phyloP scores from a whole-genome alignment of 495 filamentous ascomycete genomes.

The Alectoria sarmentosa region DNA sequence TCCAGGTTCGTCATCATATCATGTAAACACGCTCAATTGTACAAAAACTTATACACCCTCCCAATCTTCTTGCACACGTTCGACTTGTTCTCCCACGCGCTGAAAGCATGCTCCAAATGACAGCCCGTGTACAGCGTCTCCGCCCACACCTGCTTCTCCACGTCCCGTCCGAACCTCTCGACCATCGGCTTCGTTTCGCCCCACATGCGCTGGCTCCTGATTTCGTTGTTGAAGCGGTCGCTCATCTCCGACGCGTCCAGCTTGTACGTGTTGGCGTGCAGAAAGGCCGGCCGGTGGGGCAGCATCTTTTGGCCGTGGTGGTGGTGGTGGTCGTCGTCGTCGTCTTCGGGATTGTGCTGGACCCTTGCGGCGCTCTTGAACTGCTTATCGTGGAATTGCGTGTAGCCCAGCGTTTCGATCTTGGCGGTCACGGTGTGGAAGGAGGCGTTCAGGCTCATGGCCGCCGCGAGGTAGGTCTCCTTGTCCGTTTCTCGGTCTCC shows the following conservation, averaged over 20 bases:
- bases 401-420: slow-evolving; percentile 39
- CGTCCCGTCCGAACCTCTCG: slow-evolving; percentile 30
- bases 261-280: slow-evolving; percentile 34
- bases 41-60: slow-evolving; percentile 18
- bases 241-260: slow-evolving; percentile 29
- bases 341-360: slow-evolving; percentile 42
- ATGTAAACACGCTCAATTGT: neutral
- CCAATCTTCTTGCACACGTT: slow-evolving; percentile 18
- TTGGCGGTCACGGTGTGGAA: slow-evolving; percentile 46
- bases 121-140: slow-evolving; percentile 29
- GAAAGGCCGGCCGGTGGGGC: slow-evolving; percentile 24
- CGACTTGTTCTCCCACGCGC: slow-evolving; percentile 14
- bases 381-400: slow-evolving; percentile 24
- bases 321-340: slow-evolving; percentile 25
- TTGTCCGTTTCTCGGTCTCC: slow-evolving; percentile 62
- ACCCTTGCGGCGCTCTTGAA: slow-evolving; percentile 38
- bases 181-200: slow-evolving; percentile 37
- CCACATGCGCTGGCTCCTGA: slow-evolving; percentile 34
- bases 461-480: slow-evolving; percentile 55
- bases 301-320: neutral
- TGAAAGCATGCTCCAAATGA: slow-evolving; percentile 8
- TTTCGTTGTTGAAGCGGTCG: slow-evolving; percentile 24
- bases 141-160: slow-evolving; percentile 35
- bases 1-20: too few species aligned
- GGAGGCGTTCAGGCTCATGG: slow-evolving; percentile 40